These are phyloP conservation scores for Rhizoclosmatium sp. DNA, from an alignment of 192 early-diverging fungal genomes.

Conservation along the genomic window DNA sequence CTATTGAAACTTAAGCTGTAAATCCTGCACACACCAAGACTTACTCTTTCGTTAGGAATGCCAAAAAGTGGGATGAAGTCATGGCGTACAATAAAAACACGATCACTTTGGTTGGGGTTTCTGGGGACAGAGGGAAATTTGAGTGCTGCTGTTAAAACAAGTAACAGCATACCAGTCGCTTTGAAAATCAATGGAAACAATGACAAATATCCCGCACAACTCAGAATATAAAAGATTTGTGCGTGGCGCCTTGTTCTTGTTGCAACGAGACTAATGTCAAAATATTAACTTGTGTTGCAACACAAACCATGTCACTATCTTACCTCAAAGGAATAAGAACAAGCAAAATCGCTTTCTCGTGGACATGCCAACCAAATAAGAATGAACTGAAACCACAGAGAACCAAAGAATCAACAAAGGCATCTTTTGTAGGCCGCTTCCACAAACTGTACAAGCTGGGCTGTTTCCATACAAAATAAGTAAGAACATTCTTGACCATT, in stretches of 20 bases:
- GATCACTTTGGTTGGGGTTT: slow-evolving; percentile 57
- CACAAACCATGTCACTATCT: not conserved
- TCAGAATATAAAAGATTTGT: slow-evolving; percentile 68
- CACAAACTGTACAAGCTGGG: slow-evolving; percentile 68
- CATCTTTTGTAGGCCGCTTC: slow-evolving; percentile 57
- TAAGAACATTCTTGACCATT: not conserved
- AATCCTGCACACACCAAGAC: slow-evolving; percentile 36
- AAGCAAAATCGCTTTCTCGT: slow-evolving; percentile 94
- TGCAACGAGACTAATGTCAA: slow-evolving; percentile 57
- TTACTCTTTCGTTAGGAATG: slow-evolving; percentile 34
- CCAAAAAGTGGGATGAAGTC: slow-evolving; percentile 40
- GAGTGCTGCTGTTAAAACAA: slow-evolving; percentile 12
- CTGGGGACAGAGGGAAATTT: slow-evolving; percentile 34
- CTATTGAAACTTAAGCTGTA: slow-evolving; percentile 26
- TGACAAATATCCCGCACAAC: slow-evolving; percentile 66
- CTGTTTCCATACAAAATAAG: slow-evolving; percentile 35
- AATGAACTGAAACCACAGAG: slow-evolving; percentile 88
- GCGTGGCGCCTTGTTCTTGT: slow-evolving; percentile 55
- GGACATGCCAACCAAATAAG: slow-evolving; percentile 98
- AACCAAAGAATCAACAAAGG: slow-evolving; percentile 77
- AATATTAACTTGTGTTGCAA: slow-evolving; percentile 9
- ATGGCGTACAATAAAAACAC: slow-evolving; percentile 54
- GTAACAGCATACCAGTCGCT: slow-evolving; percentile 59
- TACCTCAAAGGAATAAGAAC: slow-evolving; percentile 75
- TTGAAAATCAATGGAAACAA: slow-evolving; percentile 78